A percentile compares a stretch with the other conserved stretches of the same genome.
These are phyloP conservation scores for Diaporthe ilicicola DNA, from an alignment of 2,329 filamentous ascomycete species.

Conservation along the genomic window DNA sequence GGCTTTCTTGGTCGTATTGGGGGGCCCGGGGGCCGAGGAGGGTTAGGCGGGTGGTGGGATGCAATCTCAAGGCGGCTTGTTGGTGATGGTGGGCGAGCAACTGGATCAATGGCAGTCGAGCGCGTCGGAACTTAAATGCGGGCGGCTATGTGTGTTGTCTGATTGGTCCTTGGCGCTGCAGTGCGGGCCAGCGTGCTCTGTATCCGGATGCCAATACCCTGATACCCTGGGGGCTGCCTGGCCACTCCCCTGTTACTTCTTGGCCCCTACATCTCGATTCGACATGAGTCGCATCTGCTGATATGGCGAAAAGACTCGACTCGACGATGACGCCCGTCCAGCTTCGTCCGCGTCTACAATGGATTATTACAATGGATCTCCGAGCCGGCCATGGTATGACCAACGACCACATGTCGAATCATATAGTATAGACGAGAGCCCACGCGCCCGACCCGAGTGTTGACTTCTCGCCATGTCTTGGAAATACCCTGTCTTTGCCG, in stretches of 20 bases:
- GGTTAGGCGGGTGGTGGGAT: conserved; percentile 23
- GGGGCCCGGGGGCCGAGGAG: conserved; percentile 4
- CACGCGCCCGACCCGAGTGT: not conserved
- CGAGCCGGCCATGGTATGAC: not conserved
- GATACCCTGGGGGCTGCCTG: too few relatives aligned
- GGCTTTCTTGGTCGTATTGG: conserved; percentile 4
- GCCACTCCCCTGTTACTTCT: not conserved
- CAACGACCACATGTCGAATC: not conserved
- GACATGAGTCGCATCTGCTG: not conserved
- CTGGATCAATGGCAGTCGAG: conserved; percentile 13
- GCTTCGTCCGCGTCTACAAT: not conserved
- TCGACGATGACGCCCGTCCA: not conserved
- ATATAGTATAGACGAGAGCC: too few relatives aligned
- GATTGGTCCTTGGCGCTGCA: conserved; percentile 24
- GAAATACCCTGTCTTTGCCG: not conserved
- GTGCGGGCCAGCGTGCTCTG: conserved; percentile 4
- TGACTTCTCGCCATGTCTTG: not conserved
- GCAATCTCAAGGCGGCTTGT: conserved; percentile 8
- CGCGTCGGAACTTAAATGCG: conserved; percentile 20
- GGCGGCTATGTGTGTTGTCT: conserved; percentile 21
- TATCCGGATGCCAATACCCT: not conserved
- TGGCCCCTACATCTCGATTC: conserved; percentile 9
- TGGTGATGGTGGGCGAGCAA: conserved; percentile 9
- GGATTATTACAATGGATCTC: not conserved
- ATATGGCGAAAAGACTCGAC: not conserved